phyloP scores from a whole-genome alignment of 2,329 filamentous ascomycete genomes.

The Colletotrichum costaricense region DNA sequence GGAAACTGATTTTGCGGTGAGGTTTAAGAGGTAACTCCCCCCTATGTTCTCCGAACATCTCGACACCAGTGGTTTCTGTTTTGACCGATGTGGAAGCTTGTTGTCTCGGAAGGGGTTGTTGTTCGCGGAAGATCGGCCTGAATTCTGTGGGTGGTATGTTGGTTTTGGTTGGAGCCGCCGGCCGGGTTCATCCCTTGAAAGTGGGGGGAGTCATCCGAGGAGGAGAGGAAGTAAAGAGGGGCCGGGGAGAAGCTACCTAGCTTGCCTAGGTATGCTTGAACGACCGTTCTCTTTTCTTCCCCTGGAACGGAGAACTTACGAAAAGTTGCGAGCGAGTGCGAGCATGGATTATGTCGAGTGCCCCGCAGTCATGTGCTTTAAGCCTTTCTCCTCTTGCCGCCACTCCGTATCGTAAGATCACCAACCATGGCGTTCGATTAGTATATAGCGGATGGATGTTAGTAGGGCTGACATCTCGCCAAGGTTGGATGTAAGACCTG shows the following conservation, averaged over 20 bases:
- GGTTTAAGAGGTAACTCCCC: not conserved
- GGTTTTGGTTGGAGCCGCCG: not conserved
- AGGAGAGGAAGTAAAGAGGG: not conserved
- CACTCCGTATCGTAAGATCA: not conserved
- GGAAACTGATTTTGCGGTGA: not conserved
- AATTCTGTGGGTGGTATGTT: too few species aligned
- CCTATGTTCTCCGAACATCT: not conserved
- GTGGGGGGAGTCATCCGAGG: not conserved
- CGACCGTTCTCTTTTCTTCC: not conserved
- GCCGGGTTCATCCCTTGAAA: constrained; percentile 5
- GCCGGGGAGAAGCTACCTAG: not conserved
- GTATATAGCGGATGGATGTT: not conserved
- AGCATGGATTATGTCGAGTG: not conserved
- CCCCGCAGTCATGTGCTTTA: not conserved
- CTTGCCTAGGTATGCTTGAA: not conserved
- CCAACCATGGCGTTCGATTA: not conserved
- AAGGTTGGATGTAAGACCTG: not conserved
- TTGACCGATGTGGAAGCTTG: not conserved
- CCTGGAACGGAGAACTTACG: not conserved
- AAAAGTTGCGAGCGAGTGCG: not conserved
- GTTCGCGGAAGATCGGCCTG: too few species aligned
- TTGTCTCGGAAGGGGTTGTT: not conserved
- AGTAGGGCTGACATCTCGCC: not conserved
- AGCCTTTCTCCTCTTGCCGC: not conserved
- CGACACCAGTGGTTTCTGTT: not conserved